Percentiles rank a stretch among this genome's conserved stretches.
These are phyloP conservation scores for Cladophialophora psammophila DNA, from an alignment of 2,329 filamentous ascomycete species.

Conservation along the genomic window DNA sequence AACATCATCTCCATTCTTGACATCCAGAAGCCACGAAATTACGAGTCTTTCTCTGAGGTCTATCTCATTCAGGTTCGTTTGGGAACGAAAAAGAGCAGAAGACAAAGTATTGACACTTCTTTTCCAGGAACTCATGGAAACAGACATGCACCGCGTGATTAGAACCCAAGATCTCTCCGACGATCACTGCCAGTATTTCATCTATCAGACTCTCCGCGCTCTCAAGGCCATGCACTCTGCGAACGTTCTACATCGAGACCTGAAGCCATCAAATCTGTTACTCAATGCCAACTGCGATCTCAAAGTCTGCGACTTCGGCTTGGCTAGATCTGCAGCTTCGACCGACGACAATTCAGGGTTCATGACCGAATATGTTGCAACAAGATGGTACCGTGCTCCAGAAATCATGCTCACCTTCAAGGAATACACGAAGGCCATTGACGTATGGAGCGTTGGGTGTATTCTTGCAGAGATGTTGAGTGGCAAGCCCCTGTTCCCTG, in stretches of 20 bases:
- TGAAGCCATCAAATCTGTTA: constrained; percentile 96
- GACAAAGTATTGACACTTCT: constrained; percentile 16
- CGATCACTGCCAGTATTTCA: constrained; percentile 99
- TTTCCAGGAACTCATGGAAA: constrained; percentile 93
- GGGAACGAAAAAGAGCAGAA: constrained; percentile 14
- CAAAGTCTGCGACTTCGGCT: constrained; percentile 98
- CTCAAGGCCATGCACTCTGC: constrained; percentile 99
- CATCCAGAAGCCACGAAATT: constrained; percentile 96
- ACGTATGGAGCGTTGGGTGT: constrained; percentile 98
- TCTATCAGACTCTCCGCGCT: constrained; percentile 97
- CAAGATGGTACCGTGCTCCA: constrained; percentile 97
- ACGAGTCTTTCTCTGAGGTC: constrained; percentile 95
- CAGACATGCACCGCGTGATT: constrained; percentile 99
- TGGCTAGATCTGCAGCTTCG: constrained; percentile 92
- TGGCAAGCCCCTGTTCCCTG: constrained; percentile 96
- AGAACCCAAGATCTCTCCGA: constrained; percentile 98
- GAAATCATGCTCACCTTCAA: constrained; percentile 99
- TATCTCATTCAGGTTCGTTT: constrained; percentile 90
- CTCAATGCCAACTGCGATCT: constrained; percentile 98
- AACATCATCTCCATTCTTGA: constrained; percentile 99
- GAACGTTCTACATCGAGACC: constrained; percentile 94
- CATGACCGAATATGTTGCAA: constrained; percentile 99
- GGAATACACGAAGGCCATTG: constrained; percentile 99
- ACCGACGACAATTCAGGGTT: constrained; percentile 99
- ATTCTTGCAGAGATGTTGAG: constrained; percentile 99